Evolutionary conservation across 2,329 filamentous ascomycete species (phyloP).

Genomic region (Talaromyces marneffei): DNA sequence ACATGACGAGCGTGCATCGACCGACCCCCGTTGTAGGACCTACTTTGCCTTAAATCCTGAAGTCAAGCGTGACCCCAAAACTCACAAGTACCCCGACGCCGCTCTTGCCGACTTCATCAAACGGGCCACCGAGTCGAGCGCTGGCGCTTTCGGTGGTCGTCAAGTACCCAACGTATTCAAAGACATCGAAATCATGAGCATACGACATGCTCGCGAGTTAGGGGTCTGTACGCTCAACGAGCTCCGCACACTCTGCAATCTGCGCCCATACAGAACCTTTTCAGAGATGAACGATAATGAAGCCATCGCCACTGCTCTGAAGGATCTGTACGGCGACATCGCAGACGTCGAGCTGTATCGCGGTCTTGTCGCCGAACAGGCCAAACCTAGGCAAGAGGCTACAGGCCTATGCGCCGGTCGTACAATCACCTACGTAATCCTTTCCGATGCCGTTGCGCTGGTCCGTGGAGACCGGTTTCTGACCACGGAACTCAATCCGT

Average conservation of each 20-base stretch:
- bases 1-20: not conserved
- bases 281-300: slow-evolving; percentile 79
- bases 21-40: not conserved
- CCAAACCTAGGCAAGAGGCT: slow-evolving; percentile 69
- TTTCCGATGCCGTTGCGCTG: slow-evolving; percentile 73
- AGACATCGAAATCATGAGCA: slow-evolving; percentile 73
- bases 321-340: slow-evolving; percentile 62
- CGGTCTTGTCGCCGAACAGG: slow-evolving; percentile 68
- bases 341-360: slow-evolving; percentile 78
- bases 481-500: slow-evolving; percentile 6
- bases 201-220: slow-evolving; percentile 71
- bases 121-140: not conserved
- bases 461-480: slow-evolving; percentile 45
- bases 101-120: not conserved
- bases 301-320: slow-evolving; percentile 59
- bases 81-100: not conserved
- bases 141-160: slow-evolving; percentile 63
- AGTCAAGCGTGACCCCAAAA: not conserved
- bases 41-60: not conserved
- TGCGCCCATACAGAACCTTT: slow-evolving; percentile 70
- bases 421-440: slow-evolving; percentile 68
- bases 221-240: slow-evolving; percentile 74
- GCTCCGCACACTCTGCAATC: slow-evolving; percentile 74
- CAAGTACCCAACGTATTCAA: slow-evolving; percentile 70
- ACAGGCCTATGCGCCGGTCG: slow-evolving; percentile 70